Percentiles rank a stretch among this genome's conserved stretches.
Evolutionary conservation across 306 rosid species (phyloP).

Genomic region (Quercus variabilis): DNA sequence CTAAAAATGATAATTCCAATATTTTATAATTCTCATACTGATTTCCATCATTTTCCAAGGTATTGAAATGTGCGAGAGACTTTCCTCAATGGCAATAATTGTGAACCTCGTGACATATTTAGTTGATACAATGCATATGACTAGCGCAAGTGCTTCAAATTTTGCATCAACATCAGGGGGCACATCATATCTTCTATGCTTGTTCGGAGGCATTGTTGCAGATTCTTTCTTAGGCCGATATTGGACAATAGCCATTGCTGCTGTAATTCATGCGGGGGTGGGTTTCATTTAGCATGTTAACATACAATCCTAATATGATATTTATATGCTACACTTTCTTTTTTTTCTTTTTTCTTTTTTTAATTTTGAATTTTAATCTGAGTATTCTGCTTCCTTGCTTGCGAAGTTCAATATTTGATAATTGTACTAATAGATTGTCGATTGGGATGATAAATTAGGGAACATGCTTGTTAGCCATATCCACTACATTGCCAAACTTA

Average conservation of each 20-base stretch:
- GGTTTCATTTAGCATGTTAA: no score
- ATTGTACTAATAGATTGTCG: background rate
- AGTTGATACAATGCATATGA: background rate
- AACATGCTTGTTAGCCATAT: background rate
- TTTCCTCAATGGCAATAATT: background rate
- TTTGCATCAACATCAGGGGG: background rate
- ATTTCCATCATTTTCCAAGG: background rate
- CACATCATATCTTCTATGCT: background rate
- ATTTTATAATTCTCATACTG: background rate
- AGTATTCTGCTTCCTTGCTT: no score
- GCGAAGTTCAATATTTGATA: background rate
- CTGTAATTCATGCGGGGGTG: background rate
- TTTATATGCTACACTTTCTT: no score
- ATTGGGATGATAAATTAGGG: background rate
- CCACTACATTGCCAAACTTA: background rate
- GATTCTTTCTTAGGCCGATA: background rate
- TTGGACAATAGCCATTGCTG: background rate
- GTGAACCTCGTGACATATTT: background rate
- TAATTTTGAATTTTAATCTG: no score
- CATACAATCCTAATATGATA: no score
- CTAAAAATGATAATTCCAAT: no score
- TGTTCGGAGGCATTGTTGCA: background rate
- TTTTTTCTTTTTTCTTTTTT: no score
- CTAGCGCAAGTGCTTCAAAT: background rate
- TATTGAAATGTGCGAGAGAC: background rate